Evolutionary conservation across 1,139 yeast genomes (phyloP).

Genomic region (Geotrichum macrosporum): DNA sequence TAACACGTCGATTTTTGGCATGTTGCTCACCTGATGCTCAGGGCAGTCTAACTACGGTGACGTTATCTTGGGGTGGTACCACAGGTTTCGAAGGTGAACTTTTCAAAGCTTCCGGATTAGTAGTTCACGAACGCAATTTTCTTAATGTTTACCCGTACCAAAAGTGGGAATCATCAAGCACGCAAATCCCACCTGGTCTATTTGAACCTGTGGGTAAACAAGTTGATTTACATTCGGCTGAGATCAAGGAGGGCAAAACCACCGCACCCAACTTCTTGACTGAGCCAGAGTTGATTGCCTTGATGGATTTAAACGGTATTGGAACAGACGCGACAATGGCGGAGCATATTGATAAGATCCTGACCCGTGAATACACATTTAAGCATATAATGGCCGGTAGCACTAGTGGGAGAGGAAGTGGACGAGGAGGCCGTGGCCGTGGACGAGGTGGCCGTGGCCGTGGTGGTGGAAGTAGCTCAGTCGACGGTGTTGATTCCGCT

Average conservation of each 20-base stretch:
- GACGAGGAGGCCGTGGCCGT: constrained; percentile 13
- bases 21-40: constrained; percentile 89
- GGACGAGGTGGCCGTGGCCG: constrained; percentile 23
- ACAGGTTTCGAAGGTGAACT: too few relatives aligned
- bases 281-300: constrained; percentile 83
- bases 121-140: constrained; percentile 68
- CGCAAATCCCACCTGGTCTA: constrained; percentile 55
- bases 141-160: constrained; percentile 66
- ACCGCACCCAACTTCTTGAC: constrained; percentile 79
- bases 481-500: constrained; percentile 23
- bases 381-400: constrained; percentile 35
- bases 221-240: constrained; percentile 51
- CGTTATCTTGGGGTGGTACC: constrained; percentile 63
- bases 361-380: constrained; percentile 59
- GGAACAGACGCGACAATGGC: constrained; percentile 99
- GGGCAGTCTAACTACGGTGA: constrained; percentile 63
- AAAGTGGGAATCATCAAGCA: constrained; percentile 62
- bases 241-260: constrained; percentile 69
- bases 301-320: constrained; percentile 96
- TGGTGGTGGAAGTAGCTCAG: constrained; percentile 38
- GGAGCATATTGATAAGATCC: constrained; percentile 85
- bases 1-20: constrained; percentile 82
- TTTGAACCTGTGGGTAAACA: constrained; percentile 55
- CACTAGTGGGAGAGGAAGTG: constrained; percentile 9
- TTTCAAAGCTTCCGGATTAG: constrained; percentile 66